Percentiles rank a stretch among this genome's conserved stretches.
These are phyloP conservation scores for Xylariaceae sp. DNA, from an alignment of 2,329 filamentous ascomycete species.

Conservation along the genomic window DNA sequence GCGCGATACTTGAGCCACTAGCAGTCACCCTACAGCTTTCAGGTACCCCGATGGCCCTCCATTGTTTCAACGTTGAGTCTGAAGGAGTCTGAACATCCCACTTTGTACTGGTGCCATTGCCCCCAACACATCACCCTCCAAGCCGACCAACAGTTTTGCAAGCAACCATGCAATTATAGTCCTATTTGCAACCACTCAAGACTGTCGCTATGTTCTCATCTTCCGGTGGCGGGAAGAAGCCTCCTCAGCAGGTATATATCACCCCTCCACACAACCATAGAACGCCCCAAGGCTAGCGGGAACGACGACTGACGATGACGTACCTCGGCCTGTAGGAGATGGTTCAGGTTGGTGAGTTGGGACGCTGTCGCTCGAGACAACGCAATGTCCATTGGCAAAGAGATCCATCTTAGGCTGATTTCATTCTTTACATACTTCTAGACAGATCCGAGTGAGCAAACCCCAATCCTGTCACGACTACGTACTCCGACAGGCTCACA, in stretches of 20 bases:
- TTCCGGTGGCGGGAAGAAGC: constrained; percentile 65
- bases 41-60: too few relatives aligned
- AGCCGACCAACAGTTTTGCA: background rate
- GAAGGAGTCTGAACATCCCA: too few relatives aligned
- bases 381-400: background rate
- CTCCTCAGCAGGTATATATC: constrained; percentile 62
- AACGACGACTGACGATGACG: constrained; percentile 31
- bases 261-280: background rate
- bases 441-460: constrained; percentile 60
- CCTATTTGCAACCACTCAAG: constrained; percentile 17
- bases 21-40: too few relatives aligned
- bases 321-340: constrained; percentile 67
- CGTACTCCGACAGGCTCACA: constrained; percentile 10
- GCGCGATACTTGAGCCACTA: too few relatives aligned
- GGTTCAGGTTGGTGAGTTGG: constrained; percentile 90
- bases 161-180: constrained; percentile 26
- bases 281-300: background rate
- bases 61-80: too few relatives aligned
- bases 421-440: constrained; percentile 26
- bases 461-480: background rate
- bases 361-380: constrained; percentile 1
- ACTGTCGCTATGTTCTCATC: constrained; percentile 58
- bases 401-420: background rate
- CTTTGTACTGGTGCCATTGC: too few relatives aligned
- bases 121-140: too few relatives aligned